Base-by-base conservation (phyloP, 192 early-diverging fungal genomes). In the Podila clonocystis region DNA sequence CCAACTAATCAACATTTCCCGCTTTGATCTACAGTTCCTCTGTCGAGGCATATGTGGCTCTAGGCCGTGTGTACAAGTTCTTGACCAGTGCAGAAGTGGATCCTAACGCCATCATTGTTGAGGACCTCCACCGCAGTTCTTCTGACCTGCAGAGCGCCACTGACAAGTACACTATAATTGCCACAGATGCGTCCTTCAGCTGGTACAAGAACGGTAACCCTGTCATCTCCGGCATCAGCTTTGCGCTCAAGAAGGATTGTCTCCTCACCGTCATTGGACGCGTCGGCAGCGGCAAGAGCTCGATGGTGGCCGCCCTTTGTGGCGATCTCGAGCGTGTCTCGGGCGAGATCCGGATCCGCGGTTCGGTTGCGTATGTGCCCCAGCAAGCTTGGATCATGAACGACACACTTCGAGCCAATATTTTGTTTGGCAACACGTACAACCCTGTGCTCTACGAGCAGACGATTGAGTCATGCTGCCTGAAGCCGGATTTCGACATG, bases 321-420 rank as follows among this genome's bases (percentile, higher is more conserved):
- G 95, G 95, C 31, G 97, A 98, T 82, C 95, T 96, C 94, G 88
- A 91, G 66, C 86, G 84, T 50, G 52, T 84, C 11, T 31, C 33
- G 11, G 95, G 93, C 48, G 74, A 86, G 19, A 92, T 95, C 11
- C 72, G 64, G 9, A 68, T 97, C 7, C 84, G 90, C 26, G 87
- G 85, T 22, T 73, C 82, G 9, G 82, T 93, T 28, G 93, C 93
- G 7, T 93, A 93, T 82, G 93, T 67, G 1, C 65, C 65, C 12
- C 65, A 69, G 87, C 91, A 84, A 65, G 88, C 97, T 7, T 99
- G 96, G 96, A 94, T 99, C 52, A 93, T 96, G 91, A 99, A 99
- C 70, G 91, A 91, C 6, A 95, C 93, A 6, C 62, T 98, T 33
- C 85, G 93, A 33, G 93, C 97, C 45, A 98, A 98, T 80, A 93